Percentiles rank a stretch among this genome's conserved stretches.
Conservation (phyloP, 176 grass and related monocot genomes). For the sorghum (Sorghum bicolor) region DNA sequence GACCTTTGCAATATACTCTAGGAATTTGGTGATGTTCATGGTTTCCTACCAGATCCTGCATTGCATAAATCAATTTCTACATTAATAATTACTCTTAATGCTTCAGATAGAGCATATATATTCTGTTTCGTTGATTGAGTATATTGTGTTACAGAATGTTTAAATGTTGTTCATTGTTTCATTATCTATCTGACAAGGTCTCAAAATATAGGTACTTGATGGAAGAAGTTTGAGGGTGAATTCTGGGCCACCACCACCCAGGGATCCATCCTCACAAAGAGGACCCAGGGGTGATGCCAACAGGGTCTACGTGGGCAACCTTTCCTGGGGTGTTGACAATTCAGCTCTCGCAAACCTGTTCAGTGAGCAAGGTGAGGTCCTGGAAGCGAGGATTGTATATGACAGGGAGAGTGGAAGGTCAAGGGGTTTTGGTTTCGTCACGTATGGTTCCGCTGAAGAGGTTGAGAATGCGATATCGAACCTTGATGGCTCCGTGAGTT, state of each 20-base stretch:
- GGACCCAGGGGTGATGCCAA: slow-evolving; percentile 43
- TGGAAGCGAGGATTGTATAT: slow-evolving; percentile 70
- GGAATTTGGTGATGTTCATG: neutral
- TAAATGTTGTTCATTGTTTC: neutral
- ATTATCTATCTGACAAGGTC: neutral
- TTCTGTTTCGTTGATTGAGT: neutral
- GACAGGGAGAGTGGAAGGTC: slow-evolving; percentile 82
- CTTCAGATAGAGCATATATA: neutral
- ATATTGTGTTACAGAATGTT: neutral
- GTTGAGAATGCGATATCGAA: slow-evolving; percentile 68
- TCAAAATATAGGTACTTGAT: slow-evolving; percentile 53
- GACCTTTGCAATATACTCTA: neutral
- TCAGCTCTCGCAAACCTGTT: slow-evolving; percentile 65
- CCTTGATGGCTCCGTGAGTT: slow-evolving; percentile 79
- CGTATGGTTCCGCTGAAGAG: slow-evolving; percentile 51
- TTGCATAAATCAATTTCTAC: neutral
- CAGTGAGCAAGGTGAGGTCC: slow-evolving; percentile 63
- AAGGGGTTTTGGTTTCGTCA: slow-evolving; percentile 88
- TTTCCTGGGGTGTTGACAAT: slow-evolving; percentile 82
- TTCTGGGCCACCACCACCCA: slow-evolving; percentile 61
- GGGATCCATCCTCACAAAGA: slow-evolving; percentile 46
- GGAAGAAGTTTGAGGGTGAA: slow-evolving; percentile 73
- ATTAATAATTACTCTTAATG: neutral
- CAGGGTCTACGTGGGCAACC: slow-evolving; percentile 79
- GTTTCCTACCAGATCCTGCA: neutral